phyloP scores from a whole-genome alignment of 2,329 filamentous ascomycete genomes.

The Xylariaceae sp. region DNA sequence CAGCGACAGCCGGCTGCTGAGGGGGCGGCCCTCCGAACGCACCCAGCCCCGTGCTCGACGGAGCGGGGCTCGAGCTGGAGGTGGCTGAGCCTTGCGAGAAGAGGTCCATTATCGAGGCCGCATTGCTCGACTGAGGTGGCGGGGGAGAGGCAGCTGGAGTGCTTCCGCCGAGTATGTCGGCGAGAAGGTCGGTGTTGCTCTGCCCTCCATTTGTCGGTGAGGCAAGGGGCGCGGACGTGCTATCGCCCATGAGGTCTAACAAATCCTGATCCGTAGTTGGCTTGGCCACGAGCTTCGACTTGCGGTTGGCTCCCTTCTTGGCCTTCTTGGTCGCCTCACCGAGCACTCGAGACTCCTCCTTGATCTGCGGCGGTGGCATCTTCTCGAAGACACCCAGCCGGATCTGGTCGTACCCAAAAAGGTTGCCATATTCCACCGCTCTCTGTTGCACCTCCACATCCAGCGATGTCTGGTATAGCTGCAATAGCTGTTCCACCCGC shows the following conservation, averaged over 20 bases:
- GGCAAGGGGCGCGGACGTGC: conserved; percentile 53
- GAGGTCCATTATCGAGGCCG: conserved; percentile 83
- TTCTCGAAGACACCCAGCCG: conserved; percentile 88
- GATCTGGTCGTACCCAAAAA: conserved; percentile 87
- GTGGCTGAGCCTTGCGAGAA: conserved; percentile 50
- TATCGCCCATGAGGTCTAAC: conserved; percentile 85
- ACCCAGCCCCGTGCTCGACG: conserved; percentile 42
- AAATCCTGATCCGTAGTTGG: conserved; percentile 81
- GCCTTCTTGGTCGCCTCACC: conserved; percentile 70
- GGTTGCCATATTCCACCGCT: conserved; percentile 88
- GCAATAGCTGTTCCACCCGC: conserved; percentile 72
- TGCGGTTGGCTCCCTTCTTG: conserved; percentile 65
- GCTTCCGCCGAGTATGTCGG: conserved; percentile 74
- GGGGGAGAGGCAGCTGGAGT: conserved; percentile 47
- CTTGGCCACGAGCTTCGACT: conserved; percentile 66
- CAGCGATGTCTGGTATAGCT: conserved; percentile 74
- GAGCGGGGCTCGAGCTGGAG: conserved; percentile 41
- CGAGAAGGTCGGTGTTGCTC: conserved; percentile 80
- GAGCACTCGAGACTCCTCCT: conserved; percentile 86
- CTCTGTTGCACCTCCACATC: conserved; percentile 96
- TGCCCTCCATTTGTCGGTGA: conserved; percentile 51
- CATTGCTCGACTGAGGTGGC: conserved; percentile 50
- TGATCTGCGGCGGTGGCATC: conserved; percentile 96
- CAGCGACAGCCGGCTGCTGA: conserved; percentile 36
- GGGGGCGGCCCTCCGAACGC: conserved; percentile 49